Conservation (phyloP, 352 stramenopile species). For the Pythium utonaiense region DNA sequence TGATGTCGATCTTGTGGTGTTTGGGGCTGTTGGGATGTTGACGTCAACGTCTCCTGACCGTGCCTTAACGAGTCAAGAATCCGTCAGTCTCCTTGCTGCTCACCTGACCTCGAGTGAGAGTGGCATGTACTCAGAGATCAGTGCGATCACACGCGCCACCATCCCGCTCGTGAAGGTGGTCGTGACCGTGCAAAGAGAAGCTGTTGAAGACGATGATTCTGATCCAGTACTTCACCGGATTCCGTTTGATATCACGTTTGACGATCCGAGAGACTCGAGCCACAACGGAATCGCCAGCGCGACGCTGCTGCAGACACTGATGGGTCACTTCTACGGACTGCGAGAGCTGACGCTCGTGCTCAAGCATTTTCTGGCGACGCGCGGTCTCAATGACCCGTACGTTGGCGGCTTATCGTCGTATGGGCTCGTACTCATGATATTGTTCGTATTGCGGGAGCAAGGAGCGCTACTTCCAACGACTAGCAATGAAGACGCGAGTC, state of each 20-base stretch:
- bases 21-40: slow-evolving; percentile 24
- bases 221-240: slow-evolving; percentile 28
- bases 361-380: slow-evolving; percentile 88
- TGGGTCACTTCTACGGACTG: slow-evolving; percentile 69
- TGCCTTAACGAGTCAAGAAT: slow-evolving; percentile 35
- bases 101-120: slow-evolving; percentile 15
- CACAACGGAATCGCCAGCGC: slow-evolving; percentile 80
- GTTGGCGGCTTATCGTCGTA: slow-evolving; percentile 89
- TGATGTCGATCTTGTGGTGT: slow-evolving; percentile 82
- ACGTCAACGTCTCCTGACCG: neutral
- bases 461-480: slow-evolving; percentile 31
- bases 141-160: slow-evolving; percentile 60
- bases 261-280: slow-evolving; percentile 46
- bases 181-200: slow-evolving; percentile 28
- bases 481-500: slow-evolving; percentile 10
- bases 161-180: slow-evolving; percentile 81
- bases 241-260: slow-evolving; percentile 84
- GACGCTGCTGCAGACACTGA: slow-evolving; percentile 60
- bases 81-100: slow-evolving; percentile 34
- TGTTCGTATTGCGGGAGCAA: slow-evolving; percentile 65
- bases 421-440: slow-evolving; percentile 77
- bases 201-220: neutral
- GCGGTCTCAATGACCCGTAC: slow-evolving; percentile 87
- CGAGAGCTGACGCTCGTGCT: slow-evolving; percentile 83
- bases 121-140: slow-evolving; percentile 42